A percentile compares a stretch with the other conserved stretches of the same genome.
Conservation (phyloP, 768 basidiomycete species). For the Chalciporus sphaerocephalus region DNA sequence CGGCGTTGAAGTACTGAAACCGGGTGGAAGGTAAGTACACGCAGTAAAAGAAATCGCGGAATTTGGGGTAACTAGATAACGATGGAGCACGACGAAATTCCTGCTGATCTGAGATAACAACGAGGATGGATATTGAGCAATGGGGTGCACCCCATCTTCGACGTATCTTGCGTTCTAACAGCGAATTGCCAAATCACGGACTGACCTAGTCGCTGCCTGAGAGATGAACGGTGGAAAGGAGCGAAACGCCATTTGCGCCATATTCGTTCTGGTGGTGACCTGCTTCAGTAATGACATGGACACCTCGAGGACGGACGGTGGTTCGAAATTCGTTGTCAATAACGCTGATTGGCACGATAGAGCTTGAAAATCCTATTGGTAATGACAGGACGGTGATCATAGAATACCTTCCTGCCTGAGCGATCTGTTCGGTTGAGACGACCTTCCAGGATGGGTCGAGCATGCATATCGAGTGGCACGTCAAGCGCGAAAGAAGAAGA, state of each 20-base stretch:
- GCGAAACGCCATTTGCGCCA: neutral
- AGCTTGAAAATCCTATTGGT: neutral
- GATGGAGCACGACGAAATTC: neutral
- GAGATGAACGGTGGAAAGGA: neutral
- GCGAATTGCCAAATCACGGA: neutral
- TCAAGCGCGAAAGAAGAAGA: slow-evolving; percentile 3
- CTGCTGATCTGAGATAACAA: neutral
- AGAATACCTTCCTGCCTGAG: neutral
- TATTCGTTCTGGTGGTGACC: neutral
- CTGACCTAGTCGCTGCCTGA: neutral
- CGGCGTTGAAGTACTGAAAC: neutral
- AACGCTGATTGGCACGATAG: slow-evolving; percentile 8
- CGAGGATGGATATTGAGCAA: too few relatives aligned
- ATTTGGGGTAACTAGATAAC: neutral
- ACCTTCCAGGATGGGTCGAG: neutral
- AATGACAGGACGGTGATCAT: slow-evolving; percentile 8
- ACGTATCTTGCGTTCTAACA: neutral
- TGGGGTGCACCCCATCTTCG: neutral
- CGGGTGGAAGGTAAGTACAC: neutral
- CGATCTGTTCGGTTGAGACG: neutral
- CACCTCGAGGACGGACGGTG: neutral
- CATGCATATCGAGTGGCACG: slow-evolving; percentile 2
- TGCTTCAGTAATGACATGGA: neutral
- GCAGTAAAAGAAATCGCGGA: neutral
- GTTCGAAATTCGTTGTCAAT: neutral